These are phyloP conservation scores for Fragilariopsis cylindrus DNA, from an alignment of 108 stramenopile genomes.

Conservation along the genomic window DNA sequence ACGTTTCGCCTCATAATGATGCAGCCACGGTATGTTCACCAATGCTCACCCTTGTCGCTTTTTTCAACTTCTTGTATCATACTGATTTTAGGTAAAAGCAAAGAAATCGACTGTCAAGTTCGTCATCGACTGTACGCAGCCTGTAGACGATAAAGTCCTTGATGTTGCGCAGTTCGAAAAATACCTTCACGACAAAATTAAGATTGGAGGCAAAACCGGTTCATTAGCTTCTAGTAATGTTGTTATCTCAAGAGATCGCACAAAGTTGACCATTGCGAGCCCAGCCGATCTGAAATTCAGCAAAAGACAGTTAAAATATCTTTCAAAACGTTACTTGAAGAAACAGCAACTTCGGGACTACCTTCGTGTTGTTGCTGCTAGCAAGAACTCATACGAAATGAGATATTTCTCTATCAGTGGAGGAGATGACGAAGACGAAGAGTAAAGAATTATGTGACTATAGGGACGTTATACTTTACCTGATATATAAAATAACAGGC, in stretches of 20 bases:
- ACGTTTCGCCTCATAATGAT: not conserved
- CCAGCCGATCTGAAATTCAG: conserved; percentile 90
- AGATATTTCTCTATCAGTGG: conserved; percentile 79
- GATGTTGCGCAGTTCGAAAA: conserved; percentile 98
- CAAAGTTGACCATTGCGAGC: conserved; percentile 88
- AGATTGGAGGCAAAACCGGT: conserved; percentile 87
- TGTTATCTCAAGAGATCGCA: conserved; percentile 85
- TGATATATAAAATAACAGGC: not conserved
- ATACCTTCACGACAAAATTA: conserved; percentile 97
- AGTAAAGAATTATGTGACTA: conserved; percentile 21
- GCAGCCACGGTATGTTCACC: not conserved
- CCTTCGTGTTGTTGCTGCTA: conserved; percentile 94
- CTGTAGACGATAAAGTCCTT: conserved; percentile 98
- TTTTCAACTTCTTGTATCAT: not conserved
- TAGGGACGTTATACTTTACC: too few relatives aligned
- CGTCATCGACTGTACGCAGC: conserved; percentile 96
- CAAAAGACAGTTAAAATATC: conserved; percentile 99
- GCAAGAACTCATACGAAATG: conserved; percentile 92
- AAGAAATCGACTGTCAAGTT: conserved; percentile 96
- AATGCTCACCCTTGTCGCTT: not conserved
- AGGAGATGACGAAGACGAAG: conserved; percentile 79
- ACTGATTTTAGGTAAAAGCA: conserved; percentile 62
- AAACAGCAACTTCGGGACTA: conserved; percentile 98
- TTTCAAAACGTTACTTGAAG: conserved; percentile 99
- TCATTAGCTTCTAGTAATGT: conserved; percentile 76